Conservation (phyloP, 23 red algal species). For the Agarophyton chilense region DNA sequence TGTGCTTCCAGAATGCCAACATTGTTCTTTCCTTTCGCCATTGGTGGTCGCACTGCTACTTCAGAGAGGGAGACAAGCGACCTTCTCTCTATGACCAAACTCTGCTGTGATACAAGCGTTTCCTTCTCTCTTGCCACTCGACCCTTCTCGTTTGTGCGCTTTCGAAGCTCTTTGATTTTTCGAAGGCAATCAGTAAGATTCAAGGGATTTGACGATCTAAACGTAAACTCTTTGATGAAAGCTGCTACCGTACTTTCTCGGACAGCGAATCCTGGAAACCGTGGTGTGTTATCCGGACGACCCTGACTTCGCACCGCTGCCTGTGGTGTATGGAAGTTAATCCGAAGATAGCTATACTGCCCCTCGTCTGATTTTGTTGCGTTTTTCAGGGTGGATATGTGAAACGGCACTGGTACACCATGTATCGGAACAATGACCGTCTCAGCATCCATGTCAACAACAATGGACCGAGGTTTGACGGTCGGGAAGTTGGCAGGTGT, state of each 20-base stretch:
- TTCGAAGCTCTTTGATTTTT: conserved; percentile 97
- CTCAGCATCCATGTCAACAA: conserved; percentile 95
- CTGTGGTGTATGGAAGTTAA: conserved; percentile 93
- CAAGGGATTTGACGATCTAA: conserved; percentile 77
- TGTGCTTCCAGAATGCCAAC: conserved; percentile 89
- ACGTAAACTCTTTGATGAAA: conserved; percentile 96
- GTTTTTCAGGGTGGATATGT: conserved; percentile 95
- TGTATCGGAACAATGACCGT: conserved; percentile 91
- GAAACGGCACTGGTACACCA: conserved; percentile 97
- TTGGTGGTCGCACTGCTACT: conserved; percentile 81
- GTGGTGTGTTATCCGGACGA: conserved; percentile 46
- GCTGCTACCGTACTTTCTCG: conserved; percentile 39
- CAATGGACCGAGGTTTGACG: conserved; percentile 72
- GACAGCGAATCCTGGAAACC: conserved; percentile 71
- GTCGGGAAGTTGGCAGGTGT: conserved; percentile 62
- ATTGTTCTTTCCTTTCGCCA: conserved; percentile 91
- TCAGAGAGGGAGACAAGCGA: conserved; percentile 62
- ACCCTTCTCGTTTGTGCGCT: conserved; percentile 81
- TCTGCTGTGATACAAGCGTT: conserved; percentile 83
- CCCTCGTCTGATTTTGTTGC: conserved; percentile 93
- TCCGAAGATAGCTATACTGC: conserved; percentile 89
- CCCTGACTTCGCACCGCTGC: conserved; percentile 51
- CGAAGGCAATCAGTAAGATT: conserved; percentile 94
- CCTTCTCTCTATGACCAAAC: conserved; percentile 60
- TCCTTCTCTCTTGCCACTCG: conserved; percentile 79